Base-by-base conservation (phyloP, 441 rosid genomes). In the Iberis amara region DNA sequence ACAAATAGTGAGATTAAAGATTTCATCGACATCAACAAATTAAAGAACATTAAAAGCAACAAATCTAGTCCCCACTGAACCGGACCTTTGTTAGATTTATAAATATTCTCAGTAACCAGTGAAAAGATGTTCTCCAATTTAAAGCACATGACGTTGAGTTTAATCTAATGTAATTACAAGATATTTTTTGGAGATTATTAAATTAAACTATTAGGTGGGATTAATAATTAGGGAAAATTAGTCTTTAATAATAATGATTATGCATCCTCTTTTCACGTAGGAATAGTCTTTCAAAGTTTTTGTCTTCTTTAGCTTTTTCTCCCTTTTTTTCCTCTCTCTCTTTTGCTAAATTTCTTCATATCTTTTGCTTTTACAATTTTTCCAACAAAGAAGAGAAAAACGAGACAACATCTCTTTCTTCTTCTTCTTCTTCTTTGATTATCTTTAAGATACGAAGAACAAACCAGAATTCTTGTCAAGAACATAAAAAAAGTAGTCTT, bases 261-360 rank as follows among this genome's bases (percentile, higher is more conserved):
- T 64, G 42, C 50, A 55, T 51, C 66, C 53, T 59, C 57, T 37
- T 66, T 66, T 60, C 62, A 55, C 57, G 57, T 55, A 55, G 13
- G 55, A 54, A 33, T 54, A 31, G 55, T 61, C 51, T 61, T n/a
- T 31, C 48, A 5, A 3, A 32, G 4, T 33, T 54, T 60, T 55
- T 60, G 61, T 66, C 57, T 60, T 60, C 35, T 60, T 39, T 60
- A 40, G 47, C 47, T 54, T 60, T 13, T 11, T 37, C 36, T 24
- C 32, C 32, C 26, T 24, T 26, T 40, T 39, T 40, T 23, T 11
- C 23, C 7, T 28, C 57, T 48, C 57, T 62, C 57, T 31, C 35
- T 31, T 62, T 54, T 47, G 55, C 43, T 51, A 39, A 63, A 9
- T 54, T 39, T 47, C 51, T 47, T 48, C 35, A 31, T 31, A 50